Percentiles rank a stretch among this genome's conserved stretches.
phyloP scores from a whole-genome alignment of 208 protist species.

The Giardia duodenalis region DNA sequence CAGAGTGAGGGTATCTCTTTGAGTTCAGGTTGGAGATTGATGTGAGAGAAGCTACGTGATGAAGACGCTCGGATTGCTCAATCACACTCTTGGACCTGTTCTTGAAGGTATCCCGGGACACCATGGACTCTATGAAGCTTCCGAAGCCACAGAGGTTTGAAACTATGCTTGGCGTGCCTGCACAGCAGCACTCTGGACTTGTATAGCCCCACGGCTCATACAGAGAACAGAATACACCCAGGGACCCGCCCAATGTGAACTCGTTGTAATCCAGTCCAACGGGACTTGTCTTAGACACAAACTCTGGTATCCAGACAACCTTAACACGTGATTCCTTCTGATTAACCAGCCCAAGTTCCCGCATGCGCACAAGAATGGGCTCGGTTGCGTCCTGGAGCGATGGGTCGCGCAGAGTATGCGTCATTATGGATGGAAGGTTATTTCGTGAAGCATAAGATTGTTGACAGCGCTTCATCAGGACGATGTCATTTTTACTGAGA shows the following conservation, averaged over 20 bases:
- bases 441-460: neutral
- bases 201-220: slow-evolving; percentile 29
- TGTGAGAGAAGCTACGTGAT: neutral
- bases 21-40: neutral
- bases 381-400: neutral
- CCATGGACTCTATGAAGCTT: slow-evolving; percentile 17
- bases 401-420: slow-evolving; percentile 12
- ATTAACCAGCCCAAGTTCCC: neutral
- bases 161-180: neutral
- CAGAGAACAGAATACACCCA: slow-evolving; percentile 21
- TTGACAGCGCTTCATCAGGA: slow-evolving; percentile 2
- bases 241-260: neutral
- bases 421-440: neutral
- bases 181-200: slow-evolving; percentile 11
- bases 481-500: neutral
- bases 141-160: slow-evolving; percentile 30
- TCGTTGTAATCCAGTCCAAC: slow-evolving; percentile 25
- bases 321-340: neutral
- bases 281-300: slow-evolving; percentile 20
- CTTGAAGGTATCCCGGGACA: neutral
- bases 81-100: neutral
- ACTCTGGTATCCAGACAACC: slow-evolving; percentile 15
- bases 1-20: neutral
- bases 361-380: neutral
- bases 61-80: neutral